Evolutionary conservation across 116 monocot species (phyloP), one percentile per base, ranked within the genome.

Genomic region (Trichopus zeylanicus): DNA sequence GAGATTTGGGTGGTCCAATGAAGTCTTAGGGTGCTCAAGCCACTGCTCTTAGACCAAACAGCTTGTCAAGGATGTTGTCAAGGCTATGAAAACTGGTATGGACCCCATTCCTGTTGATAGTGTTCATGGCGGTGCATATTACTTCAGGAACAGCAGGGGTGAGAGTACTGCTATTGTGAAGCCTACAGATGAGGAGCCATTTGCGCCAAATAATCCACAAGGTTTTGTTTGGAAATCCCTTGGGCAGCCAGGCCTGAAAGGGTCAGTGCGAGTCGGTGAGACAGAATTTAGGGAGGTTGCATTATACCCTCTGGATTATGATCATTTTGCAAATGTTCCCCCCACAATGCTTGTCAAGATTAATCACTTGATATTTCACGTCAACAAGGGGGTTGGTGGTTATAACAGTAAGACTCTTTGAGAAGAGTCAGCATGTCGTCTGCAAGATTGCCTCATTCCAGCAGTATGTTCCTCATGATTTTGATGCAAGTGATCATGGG

Each of bases 181-280:
- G 46, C 93, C 88, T 1, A 85, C 85, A 29, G 93, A 93, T 56
- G 93, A 93, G 65, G 93, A 93, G 61, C 93, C 93, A 46, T 88
- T 88, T 73, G 93, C 88, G 46, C 93, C 93, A 29, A 93, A 93
- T 53, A 93, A 93, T 62, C 93, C 93, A 2, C 88, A 93, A 59
- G 93, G 93, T 21, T 88, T 85, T 29, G 37, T 82, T 42, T 88
- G 93, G 33, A 93, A 85, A 68, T 58, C 85, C 26, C 79, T 93
- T 52, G 93, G 93, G 8, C 89, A 85, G 62, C 93, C 93, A 30
- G 93, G 93, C 26, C 30, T 88, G 46, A 93, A 93, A 59, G 67
- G 74, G n/a, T 93, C 88, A n/a, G 93, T 93, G 13, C 79, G 88
- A n/a, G 88, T 93, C 29, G 93, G 93, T 49, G 93, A 93, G 59